These are phyloP conservation scores for Gypsophila paniculata DNA, from an alignment of 179 eudicot species.

Conservation along the genomic window DNA sequence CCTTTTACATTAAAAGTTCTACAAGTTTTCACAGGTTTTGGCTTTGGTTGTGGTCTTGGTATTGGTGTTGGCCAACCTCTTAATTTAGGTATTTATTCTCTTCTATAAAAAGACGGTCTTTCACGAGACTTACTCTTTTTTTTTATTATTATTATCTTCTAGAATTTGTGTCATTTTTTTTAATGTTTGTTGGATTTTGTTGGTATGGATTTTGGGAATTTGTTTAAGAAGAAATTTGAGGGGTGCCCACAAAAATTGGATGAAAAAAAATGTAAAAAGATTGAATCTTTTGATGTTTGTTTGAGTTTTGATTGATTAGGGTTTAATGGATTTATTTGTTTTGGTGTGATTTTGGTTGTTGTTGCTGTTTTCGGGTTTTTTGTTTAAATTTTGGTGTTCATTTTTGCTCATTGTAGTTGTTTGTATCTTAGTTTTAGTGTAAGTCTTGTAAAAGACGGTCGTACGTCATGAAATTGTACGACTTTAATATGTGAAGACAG, in stretches of 20 bases:
- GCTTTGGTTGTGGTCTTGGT: slow-evolving; percentile 95
- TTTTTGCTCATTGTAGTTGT: slow-evolving; percentile 4
- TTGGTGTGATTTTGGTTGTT: neutral
- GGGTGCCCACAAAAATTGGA: slow-evolving; percentile 18
- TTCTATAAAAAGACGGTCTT: too few species aligned
- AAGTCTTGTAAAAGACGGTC: too few species aligned
- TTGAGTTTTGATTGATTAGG: neutral
- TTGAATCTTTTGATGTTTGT: neutral
- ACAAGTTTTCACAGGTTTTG: slow-evolving; percentile 90
- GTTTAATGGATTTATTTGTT: slow-evolving; percentile 2
- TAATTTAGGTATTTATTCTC: slow-evolving; percentile 53
- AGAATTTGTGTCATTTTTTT: neutral
- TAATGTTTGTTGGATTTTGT: neutral
- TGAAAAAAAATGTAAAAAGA: slow-evolving; percentile 24
- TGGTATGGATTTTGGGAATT: slow-evolving; percentile 39
- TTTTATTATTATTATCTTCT: neutral
- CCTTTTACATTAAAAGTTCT: slow-evolving; percentile 82
- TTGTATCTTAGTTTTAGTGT: too few species aligned
- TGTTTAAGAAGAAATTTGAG: slow-evolving; percentile 32
- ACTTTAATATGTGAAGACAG: too few species aligned
- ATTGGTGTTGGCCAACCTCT: slow-evolving; percentile 88
- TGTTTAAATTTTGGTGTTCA: slow-evolving; percentile 7
- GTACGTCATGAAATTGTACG: too few species aligned
- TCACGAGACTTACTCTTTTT: neutral
- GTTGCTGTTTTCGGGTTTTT: slow-evolving; percentile 4